Percentiles rank a stretch among this genome's conserved stretches.
phyloP scores from a whole-genome alignment of 1,284 basidiomycete species.

The Malassezia nana region DNA sequence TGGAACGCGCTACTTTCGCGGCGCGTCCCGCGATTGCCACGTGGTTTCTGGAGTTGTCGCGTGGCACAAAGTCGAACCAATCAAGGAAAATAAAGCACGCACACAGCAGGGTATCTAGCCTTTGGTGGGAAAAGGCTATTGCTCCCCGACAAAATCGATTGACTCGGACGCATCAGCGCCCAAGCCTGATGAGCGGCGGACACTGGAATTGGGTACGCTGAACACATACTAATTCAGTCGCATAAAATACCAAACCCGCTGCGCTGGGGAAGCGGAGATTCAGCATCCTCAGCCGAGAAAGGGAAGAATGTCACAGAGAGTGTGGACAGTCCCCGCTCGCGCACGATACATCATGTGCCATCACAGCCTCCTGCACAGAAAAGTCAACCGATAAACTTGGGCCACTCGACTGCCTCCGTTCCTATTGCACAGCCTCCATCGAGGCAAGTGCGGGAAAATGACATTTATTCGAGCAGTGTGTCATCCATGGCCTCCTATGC shows the following conservation, averaged over 20 bases:
- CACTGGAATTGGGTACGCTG: conserved; percentile 12
- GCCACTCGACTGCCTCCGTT: not conserved
- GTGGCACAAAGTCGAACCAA: not conserved
- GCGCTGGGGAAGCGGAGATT: not conserved
- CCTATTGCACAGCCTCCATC: not conserved
- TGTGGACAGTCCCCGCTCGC: not conserved
- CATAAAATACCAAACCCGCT: not conserved
- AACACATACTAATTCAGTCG: not conserved
- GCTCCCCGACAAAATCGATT: too few relatives aligned
- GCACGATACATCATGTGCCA: not conserved
- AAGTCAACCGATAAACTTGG: not conserved
- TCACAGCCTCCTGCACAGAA: not conserved
- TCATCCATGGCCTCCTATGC: not conserved
- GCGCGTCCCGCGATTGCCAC: conserved; percentile 1
- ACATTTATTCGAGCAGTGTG: not conserved
- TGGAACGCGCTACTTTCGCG: conserved; percentile 6
- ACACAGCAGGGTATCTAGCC: not conserved
- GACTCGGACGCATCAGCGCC: not conserved
- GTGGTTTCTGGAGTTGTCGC: not conserved
- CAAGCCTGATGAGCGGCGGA: not conserved
- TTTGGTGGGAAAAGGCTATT: too few relatives aligned
- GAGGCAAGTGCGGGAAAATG: not conserved
- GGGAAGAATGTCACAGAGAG: too few relatives aligned
- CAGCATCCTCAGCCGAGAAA: not conserved
- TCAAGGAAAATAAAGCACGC: not conserved